A percentile compares a stretch with the other conserved stretches of the same genome.
Evolutionary conservation across 169 alveolate genomes (phyloP).

Genomic region (Sarcocystis neurona): DNA sequence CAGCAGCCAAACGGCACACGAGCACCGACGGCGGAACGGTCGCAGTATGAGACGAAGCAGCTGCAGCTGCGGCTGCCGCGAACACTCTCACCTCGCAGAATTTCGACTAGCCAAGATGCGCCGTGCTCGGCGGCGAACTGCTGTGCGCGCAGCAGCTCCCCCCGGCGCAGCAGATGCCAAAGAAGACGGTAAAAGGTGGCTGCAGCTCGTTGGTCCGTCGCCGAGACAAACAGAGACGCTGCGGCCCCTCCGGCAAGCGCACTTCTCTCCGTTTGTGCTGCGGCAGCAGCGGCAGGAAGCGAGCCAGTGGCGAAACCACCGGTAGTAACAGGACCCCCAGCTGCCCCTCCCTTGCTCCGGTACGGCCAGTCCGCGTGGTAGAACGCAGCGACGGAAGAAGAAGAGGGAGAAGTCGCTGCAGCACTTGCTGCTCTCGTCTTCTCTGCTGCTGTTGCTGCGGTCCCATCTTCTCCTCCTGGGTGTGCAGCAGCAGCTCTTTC

Average conservation of each 20-base stretch:
- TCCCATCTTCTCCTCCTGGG: no score
- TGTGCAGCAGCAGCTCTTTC: no score
- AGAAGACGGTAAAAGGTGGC: neutral
- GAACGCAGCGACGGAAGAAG: neutral
- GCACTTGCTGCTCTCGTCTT: no score
- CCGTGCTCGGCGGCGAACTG: neutral
- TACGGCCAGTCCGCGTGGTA: constrained; percentile 36
- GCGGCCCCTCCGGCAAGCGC: neutral
- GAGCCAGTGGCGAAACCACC: no score
- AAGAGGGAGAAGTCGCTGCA: no score
- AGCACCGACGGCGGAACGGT: no score
- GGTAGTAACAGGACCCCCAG: no score
- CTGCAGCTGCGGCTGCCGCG: neutral
- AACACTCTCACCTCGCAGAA: neutral
- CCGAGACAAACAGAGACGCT: neutral
- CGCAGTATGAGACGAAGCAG: neutral
- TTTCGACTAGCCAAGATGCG: neutral
- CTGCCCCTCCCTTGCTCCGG: no score
- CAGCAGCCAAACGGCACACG: no score
- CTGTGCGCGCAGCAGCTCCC: neutral
- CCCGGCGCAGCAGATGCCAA: neutral
- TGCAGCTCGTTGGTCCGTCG: neutral
- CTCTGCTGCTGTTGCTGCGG: no score
- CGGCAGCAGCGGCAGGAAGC: no score
- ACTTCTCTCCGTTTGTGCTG: no score